Percentiles rank a stretch among this genome's conserved stretches.
These are phyloP conservation scores for Trichoderma orchidacearum DNA, from an alignment of 495 filamentous ascomycete genomes.

Conservation along the genomic window DNA sequence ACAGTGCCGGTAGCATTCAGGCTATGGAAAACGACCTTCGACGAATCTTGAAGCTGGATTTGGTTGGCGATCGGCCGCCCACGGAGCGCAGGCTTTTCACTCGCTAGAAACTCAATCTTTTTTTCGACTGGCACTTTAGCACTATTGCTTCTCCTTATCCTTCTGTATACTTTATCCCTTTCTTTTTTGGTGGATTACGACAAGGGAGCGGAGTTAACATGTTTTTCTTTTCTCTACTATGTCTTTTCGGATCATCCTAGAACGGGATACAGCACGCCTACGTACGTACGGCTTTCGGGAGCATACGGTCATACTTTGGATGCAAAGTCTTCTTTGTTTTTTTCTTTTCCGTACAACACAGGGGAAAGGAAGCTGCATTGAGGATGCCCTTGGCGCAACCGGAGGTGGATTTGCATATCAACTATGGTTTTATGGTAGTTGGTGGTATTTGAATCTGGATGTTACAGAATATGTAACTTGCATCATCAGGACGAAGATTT, in stretches of 20 bases:
- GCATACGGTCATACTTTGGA: background rate
- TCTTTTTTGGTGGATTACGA: conserved; percentile 3
- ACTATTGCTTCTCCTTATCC: conserved; percentile 5
- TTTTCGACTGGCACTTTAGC: background rate
- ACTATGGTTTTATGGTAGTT: background rate
- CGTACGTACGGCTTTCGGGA: background rate
- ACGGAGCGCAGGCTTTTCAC: conserved; percentile 7
- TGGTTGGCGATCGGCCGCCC: conserved; percentile 3
- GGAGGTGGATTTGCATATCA: background rate
- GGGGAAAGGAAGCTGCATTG: background rate
- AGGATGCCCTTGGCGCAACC: background rate
- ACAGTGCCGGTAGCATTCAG: background rate
- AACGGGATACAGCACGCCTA: background rate
- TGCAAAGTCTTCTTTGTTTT: background rate
- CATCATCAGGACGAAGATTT: background rate
- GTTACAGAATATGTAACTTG: background rate
- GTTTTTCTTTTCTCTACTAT: background rate
- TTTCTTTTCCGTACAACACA: background rate
- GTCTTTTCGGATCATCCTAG: background rate
- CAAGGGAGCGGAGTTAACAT: background rate
- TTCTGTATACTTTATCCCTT: conserved; percentile 6
- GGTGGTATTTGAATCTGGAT: background rate
- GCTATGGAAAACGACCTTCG: conserved; percentile 36
- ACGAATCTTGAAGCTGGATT: conserved; percentile 32
- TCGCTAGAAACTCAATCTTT: conserved; percentile 4